Evolutionary conservation across 164 flowering plant species (phyloP).

Genomic region (Vitis amurensis): DNA sequence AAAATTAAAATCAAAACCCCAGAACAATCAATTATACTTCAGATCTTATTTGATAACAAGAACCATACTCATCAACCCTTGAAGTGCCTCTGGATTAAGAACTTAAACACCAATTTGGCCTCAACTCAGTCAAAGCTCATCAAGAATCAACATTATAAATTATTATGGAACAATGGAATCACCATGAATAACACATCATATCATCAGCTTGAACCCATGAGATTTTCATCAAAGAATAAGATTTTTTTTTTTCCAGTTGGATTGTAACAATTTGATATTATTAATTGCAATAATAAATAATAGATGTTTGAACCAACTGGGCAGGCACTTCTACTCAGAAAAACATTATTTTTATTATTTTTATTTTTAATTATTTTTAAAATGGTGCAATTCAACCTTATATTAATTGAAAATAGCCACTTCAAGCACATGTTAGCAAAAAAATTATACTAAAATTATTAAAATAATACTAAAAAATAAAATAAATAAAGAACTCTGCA

Average conservation of each 20-base stretch:
- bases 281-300: not conserved
- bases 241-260: not conserved
- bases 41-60: not conserved
- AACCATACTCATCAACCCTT: not conserved
- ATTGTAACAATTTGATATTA: not conserved
- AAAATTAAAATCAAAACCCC: not conserved
- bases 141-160: no score
- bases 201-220: no score
- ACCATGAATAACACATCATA: no score
- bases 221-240: no score
- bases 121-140: no score
- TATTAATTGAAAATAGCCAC: constrained; percentile 2
- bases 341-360: not conserved
- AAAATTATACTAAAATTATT: not conserved
- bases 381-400: not conserved
- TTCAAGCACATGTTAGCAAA: constrained; percentile 12
- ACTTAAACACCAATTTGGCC: no score
- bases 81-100: not conserved
- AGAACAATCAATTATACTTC: not conserved
- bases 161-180: no score
- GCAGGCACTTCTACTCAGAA: constrained; percentile 2
- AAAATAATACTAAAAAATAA: no score
- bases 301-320: not conserved
- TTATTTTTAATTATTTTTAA: not conserved
- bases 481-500: no score